Base-by-base conservation (phyloP, 306 rosid species). In the Erythrophleum fordii region DNA sequence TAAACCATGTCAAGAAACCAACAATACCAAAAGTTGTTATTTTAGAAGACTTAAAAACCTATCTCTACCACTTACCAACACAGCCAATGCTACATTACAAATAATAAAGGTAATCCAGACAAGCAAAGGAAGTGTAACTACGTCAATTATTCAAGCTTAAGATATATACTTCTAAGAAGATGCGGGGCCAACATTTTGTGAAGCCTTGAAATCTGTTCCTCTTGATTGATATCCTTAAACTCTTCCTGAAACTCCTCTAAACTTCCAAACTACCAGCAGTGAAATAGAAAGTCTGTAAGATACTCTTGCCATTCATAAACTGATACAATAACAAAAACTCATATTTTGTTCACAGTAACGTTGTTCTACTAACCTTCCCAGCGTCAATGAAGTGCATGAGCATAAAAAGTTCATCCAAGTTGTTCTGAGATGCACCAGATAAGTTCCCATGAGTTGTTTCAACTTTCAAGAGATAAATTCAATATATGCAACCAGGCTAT, bases 231-330 rank as follows among this genome's bases (percentile, higher is more conserved):
- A 83, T 91, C 97, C 81, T 77, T 86, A 80, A 89, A 91, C 90
- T 91, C 93, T 82, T 91, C 97, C 81, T 91, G 97, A 72, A 91
- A 91, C 85, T 91, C 97, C 82, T 91, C 97, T 26, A 91, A 85
- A 83, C 93, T 91, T 84, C 85, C 88, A 60, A 91, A 91, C 97
- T 91, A 85, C 76, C 83, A 80, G 80, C 25, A 74, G 20, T 42
- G 29, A 78, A 6, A 71, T 44, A 68, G 39, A 58, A 62, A 29
- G 61, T 44, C 46, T 53, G 22, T 72, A 34, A 66, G 35, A 74
- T 17, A 34, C 66, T 46, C 53, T 51, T 35, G 23, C 20, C 9
- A 23, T 58, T 42, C 56, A 70, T 61, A 55, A 56, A 62, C 34
- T 22, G 69, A 65, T 39, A 76, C 20, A 23, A 28, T 41, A n/a